These are phyloP conservation scores for Hemisphaericaspora nanyangensis DNA, from an alignment of 805 yeast species.

Conservation along the genomic window DNA sequence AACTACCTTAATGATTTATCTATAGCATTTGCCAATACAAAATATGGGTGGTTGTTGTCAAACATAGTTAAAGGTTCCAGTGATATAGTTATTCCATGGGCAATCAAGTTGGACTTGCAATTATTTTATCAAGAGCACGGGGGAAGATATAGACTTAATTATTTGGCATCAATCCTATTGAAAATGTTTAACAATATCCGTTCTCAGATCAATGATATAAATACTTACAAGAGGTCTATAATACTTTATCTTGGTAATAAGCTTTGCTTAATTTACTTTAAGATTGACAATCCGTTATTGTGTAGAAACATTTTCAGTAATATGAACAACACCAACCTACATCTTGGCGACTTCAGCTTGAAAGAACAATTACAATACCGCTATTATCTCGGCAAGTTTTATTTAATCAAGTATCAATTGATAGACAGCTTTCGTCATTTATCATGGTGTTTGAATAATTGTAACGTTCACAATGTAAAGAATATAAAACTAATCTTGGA, in stretches of 20 bases:
- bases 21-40: constrained; percentile 45
- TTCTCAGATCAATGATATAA: constrained; percentile 37
- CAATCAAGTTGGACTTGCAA: constrained; percentile 36
- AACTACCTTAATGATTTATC: constrained; percentile 45
- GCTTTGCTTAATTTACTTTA: constrained; percentile 55
- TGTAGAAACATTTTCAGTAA: constrained; percentile 62
- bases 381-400: constrained; percentile 51
- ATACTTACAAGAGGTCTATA: constrained; percentile 45
- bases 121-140: constrained; percentile 39
- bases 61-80: constrained; percentile 35
- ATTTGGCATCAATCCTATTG: constrained; percentile 51
- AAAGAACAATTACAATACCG: constrained; percentile 50
- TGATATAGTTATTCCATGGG: constrained; percentile 41
- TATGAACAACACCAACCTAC: constrained; percentile 49
- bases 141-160: constrained; percentile 43
- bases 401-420: constrained; percentile 49
- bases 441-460: constrained; percentile 47
- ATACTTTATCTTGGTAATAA: constrained; percentile 50
- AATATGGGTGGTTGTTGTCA: constrained; percentile 34
- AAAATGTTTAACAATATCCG: constrained; percentile 60
- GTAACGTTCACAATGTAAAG: constrained; percentile 19
- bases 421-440: constrained; percentile 48
- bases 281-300: constrained; percentile 50
- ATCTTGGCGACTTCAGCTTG: constrained; percentile 35
- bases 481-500: constrained; percentile 43